Conservation (phyloP, 1,284 basidiomycete genomes). For the Heterobasidion irregulare region DNA sequence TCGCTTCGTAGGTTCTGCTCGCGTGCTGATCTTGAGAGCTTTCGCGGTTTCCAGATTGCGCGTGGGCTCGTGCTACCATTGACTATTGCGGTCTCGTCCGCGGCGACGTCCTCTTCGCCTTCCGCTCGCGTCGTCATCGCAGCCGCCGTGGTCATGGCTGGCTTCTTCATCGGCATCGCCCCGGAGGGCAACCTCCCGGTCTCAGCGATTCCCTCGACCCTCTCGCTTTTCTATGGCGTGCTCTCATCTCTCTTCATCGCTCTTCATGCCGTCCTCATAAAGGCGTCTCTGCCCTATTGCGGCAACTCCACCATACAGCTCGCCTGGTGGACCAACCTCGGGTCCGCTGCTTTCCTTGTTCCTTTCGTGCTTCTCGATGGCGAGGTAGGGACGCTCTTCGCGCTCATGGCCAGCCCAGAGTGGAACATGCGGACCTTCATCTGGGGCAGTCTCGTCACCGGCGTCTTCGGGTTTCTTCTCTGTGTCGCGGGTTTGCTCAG, state of each 20-base stretch:
- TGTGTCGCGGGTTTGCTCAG: conserved; percentile 63
- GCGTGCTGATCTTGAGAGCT: background rate
- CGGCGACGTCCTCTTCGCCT: conserved; percentile 39
- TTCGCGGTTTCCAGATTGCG: conserved; percentile 45
- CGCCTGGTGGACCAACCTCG: conserved; percentile 70
- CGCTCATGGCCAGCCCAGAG: conserved; percentile 25
- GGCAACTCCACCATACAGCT: conserved; percentile 63
- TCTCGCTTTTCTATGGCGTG: conserved; percentile 59
- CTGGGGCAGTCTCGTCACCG: conserved; percentile 58
- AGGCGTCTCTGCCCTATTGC: conserved; percentile 56
- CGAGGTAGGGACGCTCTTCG: conserved; percentile 35
- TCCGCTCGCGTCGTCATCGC: conserved; percentile 40
- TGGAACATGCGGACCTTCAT: conserved; percentile 51
- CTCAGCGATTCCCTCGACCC: conserved; percentile 32
- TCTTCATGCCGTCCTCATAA: conserved; percentile 67
- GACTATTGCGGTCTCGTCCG: conserved; percentile 58
- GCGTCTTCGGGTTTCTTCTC: conserved; percentile 65
- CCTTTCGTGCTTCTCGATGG: conserved; percentile 54
- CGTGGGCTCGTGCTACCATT: conserved; percentile 70
- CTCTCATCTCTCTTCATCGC: conserved; percentile 68
- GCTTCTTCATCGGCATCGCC: conserved; percentile 57
- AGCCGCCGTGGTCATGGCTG: conserved; percentile 47
- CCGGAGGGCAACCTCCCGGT: conserved; percentile 24
- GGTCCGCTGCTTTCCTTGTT: conserved; percentile 52
- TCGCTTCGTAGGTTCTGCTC: background rate